These are phyloP conservation scores for Aspergillus eucalypticola DNA, from an alignment of 2,329 filamentous ascomycete species.

Conservation along the genomic window DNA sequence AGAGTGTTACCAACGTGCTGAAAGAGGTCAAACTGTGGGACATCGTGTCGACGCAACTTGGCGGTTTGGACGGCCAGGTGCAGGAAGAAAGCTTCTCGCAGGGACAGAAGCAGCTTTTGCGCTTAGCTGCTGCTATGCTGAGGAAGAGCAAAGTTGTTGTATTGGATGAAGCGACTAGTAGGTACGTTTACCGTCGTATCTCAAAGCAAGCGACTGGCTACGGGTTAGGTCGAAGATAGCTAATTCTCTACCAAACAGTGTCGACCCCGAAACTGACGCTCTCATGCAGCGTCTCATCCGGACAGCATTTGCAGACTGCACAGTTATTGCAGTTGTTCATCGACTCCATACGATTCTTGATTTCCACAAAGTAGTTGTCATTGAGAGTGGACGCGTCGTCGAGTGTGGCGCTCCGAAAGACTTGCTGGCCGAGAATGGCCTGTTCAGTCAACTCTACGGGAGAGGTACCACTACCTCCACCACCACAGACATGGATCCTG, in stretches of 20 bases:
- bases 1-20: not conserved
- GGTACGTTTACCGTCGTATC: not conserved
- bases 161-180: slow-evolving; percentile 3
- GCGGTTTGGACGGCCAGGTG: not conserved
- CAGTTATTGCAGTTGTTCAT: not conserved
- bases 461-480: not conserved
- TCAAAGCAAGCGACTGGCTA: not conserved
- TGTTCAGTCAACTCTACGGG: not conserved
- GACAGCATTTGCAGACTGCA: not conserved
- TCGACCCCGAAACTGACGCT: slow-evolving; percentile 3
- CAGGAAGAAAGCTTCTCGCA: slow-evolving; percentile 3
- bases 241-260: not conserved
- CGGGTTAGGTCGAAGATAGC: not conserved
- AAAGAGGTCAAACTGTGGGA: slow-evolving; percentile 7
- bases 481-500: not conserved
- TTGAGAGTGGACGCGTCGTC: not conserved
- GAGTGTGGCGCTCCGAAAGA: not conserved
- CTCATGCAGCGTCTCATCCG: slow-evolving; percentile 6
- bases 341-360: not conserved
- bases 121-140: slow-evolving; percentile 3
- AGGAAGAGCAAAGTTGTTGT: slow-evolving; percentile 1
- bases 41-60: slow-evolving; percentile 2
- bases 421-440: not conserved
- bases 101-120: not conserved
- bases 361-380: not conserved